Conservation (phyloP, 768 basidiomycete species). For the Obba rivulosa region DNA sequence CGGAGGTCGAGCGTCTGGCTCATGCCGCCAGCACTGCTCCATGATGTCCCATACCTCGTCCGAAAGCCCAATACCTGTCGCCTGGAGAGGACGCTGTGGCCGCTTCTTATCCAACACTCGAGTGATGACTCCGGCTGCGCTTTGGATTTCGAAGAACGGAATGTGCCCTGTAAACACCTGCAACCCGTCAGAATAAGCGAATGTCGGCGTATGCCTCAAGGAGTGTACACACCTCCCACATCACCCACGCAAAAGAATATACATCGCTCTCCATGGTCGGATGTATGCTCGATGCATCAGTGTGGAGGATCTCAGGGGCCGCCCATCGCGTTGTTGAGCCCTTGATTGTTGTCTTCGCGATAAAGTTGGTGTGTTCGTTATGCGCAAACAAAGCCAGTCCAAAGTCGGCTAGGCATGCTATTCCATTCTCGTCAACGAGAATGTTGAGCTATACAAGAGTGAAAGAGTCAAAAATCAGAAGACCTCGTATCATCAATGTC, state of each 20-base stretch:
- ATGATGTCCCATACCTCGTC: conserved; percentile 5
- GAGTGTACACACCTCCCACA: conserved; percentile 10
- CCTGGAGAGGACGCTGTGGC: neutral
- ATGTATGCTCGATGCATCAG: neutral
- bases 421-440: conserved; percentile 13
- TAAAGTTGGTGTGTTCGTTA: neutral
- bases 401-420: conserved; percentile 19
- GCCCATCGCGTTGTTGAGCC: conserved; percentile 14
- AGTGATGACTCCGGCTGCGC: neutral
- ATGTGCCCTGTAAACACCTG: conserved; percentile 3
- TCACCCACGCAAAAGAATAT: conserved; percentile 14
- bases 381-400: conserved; percentile 14
- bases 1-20: neutral
- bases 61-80: neutral
- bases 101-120: neutral
- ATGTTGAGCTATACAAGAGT: conserved; percentile 15
- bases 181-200: no score
- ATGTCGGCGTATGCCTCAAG: no score
- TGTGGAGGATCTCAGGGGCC: conserved; percentile 15
- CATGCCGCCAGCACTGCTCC: conserved; percentile 5
- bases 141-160: neutral
- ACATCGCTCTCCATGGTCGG: conserved; percentile 12
- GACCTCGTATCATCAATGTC: no score
- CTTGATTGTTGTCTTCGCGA: neutral
- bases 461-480: no score